A percentile compares a stretch with the other conserved stretches of the same genome.
Evolutionary conservation across 1,284 basidiomycete species (phyloP).

Genomic region (Wolfiporia cocos): DNA sequence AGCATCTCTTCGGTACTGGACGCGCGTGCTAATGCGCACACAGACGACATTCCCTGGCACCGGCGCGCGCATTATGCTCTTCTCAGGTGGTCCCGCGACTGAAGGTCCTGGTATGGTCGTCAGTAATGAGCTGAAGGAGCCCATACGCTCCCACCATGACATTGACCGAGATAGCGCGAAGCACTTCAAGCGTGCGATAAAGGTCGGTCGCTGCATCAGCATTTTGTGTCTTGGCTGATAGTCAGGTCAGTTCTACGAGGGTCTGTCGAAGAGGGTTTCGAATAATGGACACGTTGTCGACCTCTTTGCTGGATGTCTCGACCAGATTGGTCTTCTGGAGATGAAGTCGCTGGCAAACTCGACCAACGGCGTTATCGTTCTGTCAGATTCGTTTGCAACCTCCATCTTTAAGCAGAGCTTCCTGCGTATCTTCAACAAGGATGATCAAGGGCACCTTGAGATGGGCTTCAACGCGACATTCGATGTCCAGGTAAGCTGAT

Average conservation of each 20-base stretch:
- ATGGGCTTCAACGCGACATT: constrained; percentile 99
- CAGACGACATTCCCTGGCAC: constrained; percentile 94
- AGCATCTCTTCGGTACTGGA: too few species aligned
- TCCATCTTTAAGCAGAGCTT: constrained; percentile 99
- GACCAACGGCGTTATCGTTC: constrained; percentile 94
- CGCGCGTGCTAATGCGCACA: too few species aligned
- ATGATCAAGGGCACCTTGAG: constrained; percentile 86
- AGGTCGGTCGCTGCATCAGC: constrained; percentile 45
- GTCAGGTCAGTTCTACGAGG: constrained; percentile 82
- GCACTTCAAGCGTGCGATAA: constrained; percentile 95
- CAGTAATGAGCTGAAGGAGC: constrained; percentile 92
- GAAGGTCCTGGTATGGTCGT: constrained; percentile 98
- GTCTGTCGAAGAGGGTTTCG: constrained; percentile 89
- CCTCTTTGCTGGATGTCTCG: constrained; percentile 94
- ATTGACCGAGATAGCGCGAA: constrained; percentile 97
- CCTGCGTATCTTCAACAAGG: constrained; percentile 91
- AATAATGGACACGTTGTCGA: constrained; percentile 95
- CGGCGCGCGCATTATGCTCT: constrained; percentile 94
- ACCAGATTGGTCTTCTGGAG: constrained; percentile 96
- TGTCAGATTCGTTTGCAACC: constrained; percentile 97
- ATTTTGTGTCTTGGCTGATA: constrained; percentile 5
- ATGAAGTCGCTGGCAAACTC: constrained; percentile 96
- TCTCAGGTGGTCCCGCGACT: constrained; percentile 94
- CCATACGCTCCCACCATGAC: constrained; percentile 98
- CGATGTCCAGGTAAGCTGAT: constrained; percentile 75